phyloP scores from a whole-genome alignment of 2,329 filamentous ascomycete species.

The Claviceps maximensis region DNA sequence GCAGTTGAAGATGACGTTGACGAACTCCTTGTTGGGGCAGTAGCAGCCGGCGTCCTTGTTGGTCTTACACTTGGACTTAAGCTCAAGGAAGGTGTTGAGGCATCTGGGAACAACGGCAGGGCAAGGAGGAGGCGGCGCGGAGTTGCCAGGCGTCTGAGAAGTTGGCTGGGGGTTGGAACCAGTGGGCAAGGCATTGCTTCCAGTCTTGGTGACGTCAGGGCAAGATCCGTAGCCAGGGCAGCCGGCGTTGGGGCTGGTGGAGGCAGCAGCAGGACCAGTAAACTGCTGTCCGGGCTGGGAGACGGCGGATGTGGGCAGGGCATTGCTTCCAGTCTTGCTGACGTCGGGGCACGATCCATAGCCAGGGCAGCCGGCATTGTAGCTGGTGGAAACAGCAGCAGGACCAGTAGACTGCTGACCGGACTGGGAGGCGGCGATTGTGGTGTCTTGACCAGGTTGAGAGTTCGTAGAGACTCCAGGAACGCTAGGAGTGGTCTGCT shows the following conservation, averaged over 20 bases:
- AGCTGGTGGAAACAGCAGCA: too few species aligned
- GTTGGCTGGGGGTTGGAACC: conserved; percentile 6
- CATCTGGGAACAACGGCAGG: conserved; percentile 72
- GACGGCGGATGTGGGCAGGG: too few species aligned
- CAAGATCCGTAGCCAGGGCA: background rate
- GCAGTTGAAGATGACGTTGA: conserved; percentile 68
- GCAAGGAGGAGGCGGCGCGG: conserved; percentile 25
- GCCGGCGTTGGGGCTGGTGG: background rate
- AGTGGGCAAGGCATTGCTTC: conserved; percentile 6
- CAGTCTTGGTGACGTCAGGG: conserved; percentile 3
- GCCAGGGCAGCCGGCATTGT: too few species aligned
- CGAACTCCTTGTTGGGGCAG: conserved; percentile 69
- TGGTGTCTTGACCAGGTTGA: too few species aligned
- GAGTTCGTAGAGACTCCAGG: too few species aligned
- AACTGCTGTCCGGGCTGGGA: too few species aligned
- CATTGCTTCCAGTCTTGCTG: too few species aligned
- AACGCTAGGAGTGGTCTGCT: too few species aligned
- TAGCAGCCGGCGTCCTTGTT: conserved; percentile 78
- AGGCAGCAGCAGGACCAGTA: too few species aligned
- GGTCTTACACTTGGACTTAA: conserved; percentile 55
- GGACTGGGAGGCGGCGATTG: too few species aligned
- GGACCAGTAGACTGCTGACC: too few species aligned
- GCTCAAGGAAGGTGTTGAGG: conserved; percentile 78
- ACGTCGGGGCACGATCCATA: too few species aligned
- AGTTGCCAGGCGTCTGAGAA: conserved; percentile 8